A percentile compares a stretch with the other conserved stretches of the same genome.
These are phyloP conservation scores for Aphanomyces stellatus DNA, from an alignment of 352 stramenopile genomes.

Conservation along the genomic window DNA sequence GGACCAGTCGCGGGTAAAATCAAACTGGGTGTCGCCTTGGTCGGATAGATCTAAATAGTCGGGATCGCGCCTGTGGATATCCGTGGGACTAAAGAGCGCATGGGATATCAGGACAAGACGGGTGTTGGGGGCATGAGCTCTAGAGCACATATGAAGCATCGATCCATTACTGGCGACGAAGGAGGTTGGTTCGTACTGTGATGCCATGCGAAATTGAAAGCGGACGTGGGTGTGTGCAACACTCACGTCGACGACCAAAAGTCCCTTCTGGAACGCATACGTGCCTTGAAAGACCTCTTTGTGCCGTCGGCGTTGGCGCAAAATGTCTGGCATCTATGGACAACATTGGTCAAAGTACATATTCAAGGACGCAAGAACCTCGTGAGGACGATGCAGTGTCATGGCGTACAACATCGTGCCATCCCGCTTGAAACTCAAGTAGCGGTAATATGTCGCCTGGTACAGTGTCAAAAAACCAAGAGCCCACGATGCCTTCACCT, in stretches of 20 bases:
- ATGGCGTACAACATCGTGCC: slow-evolving; percentile 67
- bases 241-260: slow-evolving; percentile 54
- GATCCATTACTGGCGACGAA: neutral
- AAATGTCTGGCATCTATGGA: neutral
- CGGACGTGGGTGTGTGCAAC: slow-evolving; percentile 61
- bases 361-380: slow-evolving; percentile 27
- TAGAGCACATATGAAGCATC: too few relatives aligned
- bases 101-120: neutral
- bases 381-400: slow-evolving; percentile 61
- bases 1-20: too few relatives aligned
- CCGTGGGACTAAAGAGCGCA: neutral
- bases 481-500: slow-evolving; percentile 26
- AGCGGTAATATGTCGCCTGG: slow-evolving; percentile 60
- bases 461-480: neutral
- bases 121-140: slow-evolving; percentile 1
- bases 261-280: slow-evolving; percentile 57
- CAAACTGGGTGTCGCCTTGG: too few relatives aligned
- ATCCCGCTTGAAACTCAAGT: slow-evolving; percentile 71
- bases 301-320: neutral
- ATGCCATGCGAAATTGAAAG: slow-evolving; percentile 53
- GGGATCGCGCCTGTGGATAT: neutral
- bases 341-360: slow-evolving; percentile 18
- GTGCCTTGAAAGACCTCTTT: slow-evolving; percentile 45
- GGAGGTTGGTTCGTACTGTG: slow-evolving; percentile 34
- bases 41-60: slow-evolving; percentile 50